A percentile compares a stretch with the other conserved stretches of the same genome.
These are phyloP conservation scores for Pulveroboletus frians DNA, from an alignment of 768 basidiomycete genomes.

Conservation along the genomic window DNA sequence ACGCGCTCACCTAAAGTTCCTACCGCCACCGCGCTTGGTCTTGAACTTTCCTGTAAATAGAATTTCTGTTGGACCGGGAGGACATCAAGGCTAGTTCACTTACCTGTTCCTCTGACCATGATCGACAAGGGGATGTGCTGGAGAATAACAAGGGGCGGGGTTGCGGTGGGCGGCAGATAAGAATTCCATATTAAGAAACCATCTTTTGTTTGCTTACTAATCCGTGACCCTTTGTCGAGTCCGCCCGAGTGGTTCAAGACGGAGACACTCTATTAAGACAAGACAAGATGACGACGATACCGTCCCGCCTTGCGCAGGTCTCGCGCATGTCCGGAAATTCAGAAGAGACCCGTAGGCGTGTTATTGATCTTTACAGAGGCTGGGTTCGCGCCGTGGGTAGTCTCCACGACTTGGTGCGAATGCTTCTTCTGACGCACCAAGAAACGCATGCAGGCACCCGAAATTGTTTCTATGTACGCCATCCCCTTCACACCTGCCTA, in stretches of 20 bases:
- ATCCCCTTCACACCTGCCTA: conserved; percentile 73
- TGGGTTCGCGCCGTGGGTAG: conserved; percentile 87
- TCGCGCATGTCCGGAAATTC: conserved; percentile 53
- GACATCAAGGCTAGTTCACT: background rate
- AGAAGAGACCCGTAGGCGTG: conserved; percentile 61
- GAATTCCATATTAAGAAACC: conserved; percentile 9
- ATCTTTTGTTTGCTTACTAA: conserved; percentile 8
- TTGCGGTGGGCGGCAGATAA: conserved; percentile 14
- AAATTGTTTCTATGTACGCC: conserved; percentile 77
- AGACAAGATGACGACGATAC: conserved; percentile 74
- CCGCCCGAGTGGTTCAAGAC: background rate
- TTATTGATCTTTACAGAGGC: conserved; percentile 77
- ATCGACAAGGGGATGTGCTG: background rate
- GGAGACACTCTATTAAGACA: background rate
- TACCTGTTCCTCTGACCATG: conserved; percentile 33
- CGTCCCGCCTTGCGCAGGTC: conserved; percentile 75
- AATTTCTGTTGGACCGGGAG: background rate
- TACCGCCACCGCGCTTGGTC: conserved; percentile 82
- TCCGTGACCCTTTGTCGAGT: conserved; percentile 10
- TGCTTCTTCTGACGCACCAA: background rate
- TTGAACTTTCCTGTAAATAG: conserved; percentile 65
- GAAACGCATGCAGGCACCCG: conserved; percentile 67
- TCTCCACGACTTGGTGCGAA: background rate
- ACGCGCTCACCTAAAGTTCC: conserved; percentile 64
- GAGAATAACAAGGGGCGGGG: background rate